These are phyloP conservation scores for Magnolia sinica DNA, from an alignment of 164 flowering plant genomes.

Conservation along the genomic window DNA sequence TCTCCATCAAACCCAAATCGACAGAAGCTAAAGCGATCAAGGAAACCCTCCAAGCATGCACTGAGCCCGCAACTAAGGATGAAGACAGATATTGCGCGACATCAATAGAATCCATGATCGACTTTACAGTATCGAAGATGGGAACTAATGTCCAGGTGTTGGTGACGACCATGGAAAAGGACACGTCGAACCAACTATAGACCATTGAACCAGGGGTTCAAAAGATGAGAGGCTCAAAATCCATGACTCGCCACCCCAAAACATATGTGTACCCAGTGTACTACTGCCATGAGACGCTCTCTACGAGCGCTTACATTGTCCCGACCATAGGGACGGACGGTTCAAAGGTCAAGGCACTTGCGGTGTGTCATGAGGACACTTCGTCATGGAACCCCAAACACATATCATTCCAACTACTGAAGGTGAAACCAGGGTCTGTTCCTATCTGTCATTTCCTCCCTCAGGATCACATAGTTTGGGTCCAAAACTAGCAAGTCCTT, in stretches of 20 bases:
- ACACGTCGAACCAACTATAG: constrained; percentile 12
- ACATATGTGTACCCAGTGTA: constrained; percentile 31
- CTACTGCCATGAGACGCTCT: constrained; percentile 16
- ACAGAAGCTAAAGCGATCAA: constrained; percentile 32
- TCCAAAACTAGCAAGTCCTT: not conserved
- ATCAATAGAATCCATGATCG: constrained; percentile 36
- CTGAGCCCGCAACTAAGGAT: constrained; percentile 21
- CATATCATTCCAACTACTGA: constrained; percentile 33
- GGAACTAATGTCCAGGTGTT: constrained; percentile 13
- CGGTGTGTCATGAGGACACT: constrained; percentile 32
- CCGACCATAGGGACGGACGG: constrained; percentile 31
- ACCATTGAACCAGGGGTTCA: constrained; percentile 9
- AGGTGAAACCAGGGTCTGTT: constrained; percentile 36
- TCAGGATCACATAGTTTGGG: constrained; percentile 30
- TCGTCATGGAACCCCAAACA: constrained; percentile 36
- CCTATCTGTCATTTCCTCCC: constrained; percentile 42
- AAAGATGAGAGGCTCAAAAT: constrained; percentile 9
- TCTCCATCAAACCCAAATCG: constrained; percentile 32
- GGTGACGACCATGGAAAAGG: constrained; percentile 13
- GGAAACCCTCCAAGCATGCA: constrained; percentile 24
- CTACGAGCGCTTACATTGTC: constrained; percentile 23
- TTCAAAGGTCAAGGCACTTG: constrained; percentile 24
- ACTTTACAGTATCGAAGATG: constrained; percentile 27
- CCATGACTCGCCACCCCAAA: constrained; percentile 27
- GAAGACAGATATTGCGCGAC: constrained; percentile 32